These are phyloP conservation scores for Martensiomyces pterosporus DNA, from an alignment of 192 early-diverging fungal genomes.

Conservation along the genomic window DNA sequence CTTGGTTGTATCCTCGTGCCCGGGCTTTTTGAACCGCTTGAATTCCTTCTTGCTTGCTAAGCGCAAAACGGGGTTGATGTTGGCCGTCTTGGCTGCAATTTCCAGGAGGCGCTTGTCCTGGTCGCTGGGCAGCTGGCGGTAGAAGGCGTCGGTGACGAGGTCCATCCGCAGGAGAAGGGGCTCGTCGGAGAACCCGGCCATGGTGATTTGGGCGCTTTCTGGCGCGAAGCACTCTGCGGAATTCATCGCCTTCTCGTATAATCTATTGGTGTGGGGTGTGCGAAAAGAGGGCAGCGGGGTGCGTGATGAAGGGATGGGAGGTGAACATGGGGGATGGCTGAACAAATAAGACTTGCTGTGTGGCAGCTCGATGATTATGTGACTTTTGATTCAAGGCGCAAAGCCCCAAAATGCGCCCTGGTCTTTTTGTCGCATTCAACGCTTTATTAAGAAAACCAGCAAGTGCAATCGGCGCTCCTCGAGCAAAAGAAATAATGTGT, in stretches of 20 bases:
- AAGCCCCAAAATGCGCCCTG: too few relatives aligned
- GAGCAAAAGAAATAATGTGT: neutral
- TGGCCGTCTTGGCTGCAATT: conserved; percentile 17
- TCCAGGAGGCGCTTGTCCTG: conserved; percentile 25
- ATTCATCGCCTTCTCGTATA: too few relatives aligned
- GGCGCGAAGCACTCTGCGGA: too few relatives aligned
- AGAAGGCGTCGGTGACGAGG: conserved; percentile 25
- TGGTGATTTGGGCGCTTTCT: conserved; percentile 7
- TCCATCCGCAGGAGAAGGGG: conserved; percentile 43
- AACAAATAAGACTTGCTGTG: too few relatives aligned
- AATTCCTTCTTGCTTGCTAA: conserved; percentile 32
- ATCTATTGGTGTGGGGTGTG: too few relatives aligned
- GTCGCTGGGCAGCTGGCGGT: conserved; percentile 4
- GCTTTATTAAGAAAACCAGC: too few relatives aligned
- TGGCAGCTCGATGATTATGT: too few relatives aligned
- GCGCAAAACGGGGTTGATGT: conserved; percentile 19
- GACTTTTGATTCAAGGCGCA: too few relatives aligned
- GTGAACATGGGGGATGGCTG: too few relatives aligned
- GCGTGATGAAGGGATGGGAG: too few relatives aligned
- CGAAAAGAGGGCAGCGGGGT: too few relatives aligned
- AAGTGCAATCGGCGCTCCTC: neutral
- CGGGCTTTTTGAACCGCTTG: conserved; percentile 20
- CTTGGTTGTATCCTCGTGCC: conserved; percentile 15
- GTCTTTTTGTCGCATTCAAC: too few relatives aligned
- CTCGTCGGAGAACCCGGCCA: conserved; percentile 18